Percentiles rank a stretch among this genome's conserved stretches.
Conservation (phyloP, 2,329 filamentous ascomycete species). For the Diaporthe ilicicola region DNA sequence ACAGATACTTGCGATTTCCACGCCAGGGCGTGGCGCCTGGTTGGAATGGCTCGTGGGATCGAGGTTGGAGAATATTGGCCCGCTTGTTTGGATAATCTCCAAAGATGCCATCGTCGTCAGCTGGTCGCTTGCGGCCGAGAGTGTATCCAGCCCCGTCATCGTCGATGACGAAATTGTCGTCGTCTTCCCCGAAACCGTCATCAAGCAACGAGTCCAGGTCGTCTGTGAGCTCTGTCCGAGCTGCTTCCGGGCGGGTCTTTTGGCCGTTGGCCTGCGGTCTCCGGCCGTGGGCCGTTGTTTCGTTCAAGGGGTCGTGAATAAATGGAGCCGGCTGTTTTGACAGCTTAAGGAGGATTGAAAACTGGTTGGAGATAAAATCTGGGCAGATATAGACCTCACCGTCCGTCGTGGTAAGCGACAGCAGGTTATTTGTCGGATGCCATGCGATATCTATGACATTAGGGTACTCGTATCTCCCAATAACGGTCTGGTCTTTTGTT, state of each 20-base stretch:
- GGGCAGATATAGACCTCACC: constrained; percentile 93
- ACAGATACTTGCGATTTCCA: constrained; percentile 91
- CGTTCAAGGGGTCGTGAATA: constrained; percentile 79
- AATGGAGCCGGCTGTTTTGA: constrained; percentile 81
- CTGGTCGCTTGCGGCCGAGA: constrained; percentile 62
- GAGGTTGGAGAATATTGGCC: constrained; percentile 62
- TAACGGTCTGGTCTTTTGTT: constrained; percentile 82
- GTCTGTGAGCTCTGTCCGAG: constrained; percentile 50
- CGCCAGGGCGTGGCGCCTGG: constrained; percentile 96
- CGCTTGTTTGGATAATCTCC: constrained; percentile 58
- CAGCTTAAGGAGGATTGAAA: constrained; percentile 63
- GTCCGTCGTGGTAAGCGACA: constrained; percentile 91
- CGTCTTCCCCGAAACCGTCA: constrained; percentile 57
- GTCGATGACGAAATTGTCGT: constrained; percentile 89
- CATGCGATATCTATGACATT: constrained; percentile 88
- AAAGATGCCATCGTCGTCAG: constrained; percentile 61
- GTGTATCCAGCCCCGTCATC: constrained; percentile 95
- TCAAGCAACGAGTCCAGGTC: constrained; percentile 86
- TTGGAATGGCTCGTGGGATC: constrained; percentile 86
- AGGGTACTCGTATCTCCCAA: constrained; percentile 80
- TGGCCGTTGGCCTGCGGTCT: constrained; percentile 64
- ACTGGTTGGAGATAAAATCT: constrained; percentile 70
- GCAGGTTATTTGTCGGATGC: constrained; percentile 88
- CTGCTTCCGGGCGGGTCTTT: constrained; percentile 49
- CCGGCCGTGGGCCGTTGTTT: constrained; percentile 72